Percentiles rank a stretch among this genome's conserved stretches.
Conservation (phyloP, 2,329 filamentous ascomycete genomes). For the Ascochyta lentis region DNA sequence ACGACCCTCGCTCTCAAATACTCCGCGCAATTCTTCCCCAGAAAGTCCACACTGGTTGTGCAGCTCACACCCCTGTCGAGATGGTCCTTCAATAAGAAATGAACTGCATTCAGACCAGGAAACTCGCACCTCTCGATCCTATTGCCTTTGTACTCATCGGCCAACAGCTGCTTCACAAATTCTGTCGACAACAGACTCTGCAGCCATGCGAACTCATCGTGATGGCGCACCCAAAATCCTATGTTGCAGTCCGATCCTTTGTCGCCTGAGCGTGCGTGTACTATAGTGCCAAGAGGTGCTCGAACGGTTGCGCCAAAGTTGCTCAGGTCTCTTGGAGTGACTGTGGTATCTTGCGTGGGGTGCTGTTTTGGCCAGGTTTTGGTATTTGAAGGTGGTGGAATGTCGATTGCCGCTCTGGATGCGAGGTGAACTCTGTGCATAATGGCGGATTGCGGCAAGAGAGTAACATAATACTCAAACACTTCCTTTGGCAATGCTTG, state of each 20-base stretch:
- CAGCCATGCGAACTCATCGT: constrained; percentile 45
- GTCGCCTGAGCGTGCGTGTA: constrained; percentile 53
- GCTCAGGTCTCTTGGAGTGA: constrained; percentile 1
- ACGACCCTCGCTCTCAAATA: constrained; percentile 30
- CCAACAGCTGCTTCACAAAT: constrained; percentile 37
- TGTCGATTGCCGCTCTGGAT: constrained; percentile 37
- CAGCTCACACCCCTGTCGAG: constrained; percentile 36
- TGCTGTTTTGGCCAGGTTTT: constrained; percentile 44
- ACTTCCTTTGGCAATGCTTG: constrained; percentile 51
- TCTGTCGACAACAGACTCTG: constrained; percentile 34
- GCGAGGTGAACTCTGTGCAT: constrained; percentile 36
- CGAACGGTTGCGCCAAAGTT: constrained; percentile 38
- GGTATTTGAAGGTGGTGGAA: constrained; percentile 42
- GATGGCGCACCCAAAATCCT: constrained; percentile 45
- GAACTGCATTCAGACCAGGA: constrained; percentile 30
- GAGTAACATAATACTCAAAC: constrained; percentile 53
- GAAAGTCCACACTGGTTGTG: constrained; percentile 33
- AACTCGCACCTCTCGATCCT: constrained; percentile 34
- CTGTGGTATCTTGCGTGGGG: constrained; percentile 36
- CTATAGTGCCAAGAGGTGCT: constrained; percentile 53
- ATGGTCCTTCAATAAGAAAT: constrained; percentile 36
- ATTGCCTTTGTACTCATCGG: constrained; percentile 36
- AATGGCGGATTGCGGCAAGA: constrained; percentile 36
- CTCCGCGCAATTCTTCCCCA: constrained; percentile 40
- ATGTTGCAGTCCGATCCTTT: constrained; percentile 48